These are phyloP conservation scores for Penicillium oxalicum DNA, from an alignment of 2,329 filamentous ascomycete genomes.

Conservation along the genomic window DNA sequence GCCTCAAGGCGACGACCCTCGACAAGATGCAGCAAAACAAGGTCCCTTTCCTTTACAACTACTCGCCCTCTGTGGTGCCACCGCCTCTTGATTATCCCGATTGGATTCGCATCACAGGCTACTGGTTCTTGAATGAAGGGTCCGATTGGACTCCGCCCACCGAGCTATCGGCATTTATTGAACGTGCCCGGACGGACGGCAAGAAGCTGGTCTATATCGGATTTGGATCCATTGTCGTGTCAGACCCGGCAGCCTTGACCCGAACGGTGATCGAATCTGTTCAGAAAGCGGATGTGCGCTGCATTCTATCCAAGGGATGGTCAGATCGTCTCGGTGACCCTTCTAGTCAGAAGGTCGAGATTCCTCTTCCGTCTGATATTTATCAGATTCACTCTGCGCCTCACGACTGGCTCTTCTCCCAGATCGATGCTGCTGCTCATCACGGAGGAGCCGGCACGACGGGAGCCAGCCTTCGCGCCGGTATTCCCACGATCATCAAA, in stretches of 20 bases:
- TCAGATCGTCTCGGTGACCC: conserved; percentile 70
- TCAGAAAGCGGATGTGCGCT: conserved; percentile 82
- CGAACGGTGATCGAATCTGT: conserved; percentile 91
- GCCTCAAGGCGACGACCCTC: conserved; percentile 71
- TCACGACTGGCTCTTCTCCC: conserved; percentile 92
- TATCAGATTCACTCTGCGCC: conserved; percentile 83
- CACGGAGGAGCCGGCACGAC: conserved; percentile 95
- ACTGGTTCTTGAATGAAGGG: conserved; percentile 90
- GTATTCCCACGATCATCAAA: conserved; percentile 87
- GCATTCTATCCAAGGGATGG: conserved; percentile 95
- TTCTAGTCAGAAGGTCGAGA: conserved; percentile 54
- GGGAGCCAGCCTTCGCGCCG: conserved; percentile 82
- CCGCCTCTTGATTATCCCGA: conserved; percentile 93
- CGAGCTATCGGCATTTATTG: conserved; percentile 75
- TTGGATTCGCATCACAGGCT: conserved; percentile 95
- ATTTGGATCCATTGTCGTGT: conserved; percentile 92
- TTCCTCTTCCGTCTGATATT: conserved; percentile 72
- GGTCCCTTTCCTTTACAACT: conserved; percentile 98
- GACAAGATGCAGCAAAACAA: conserved; percentile 94
- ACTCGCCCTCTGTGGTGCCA: conserved; percentile 87
- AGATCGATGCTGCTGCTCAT: conserved; percentile 90
- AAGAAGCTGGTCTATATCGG: conserved; percentile 97
- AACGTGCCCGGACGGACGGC: conserved; percentile 68
- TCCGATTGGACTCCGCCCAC: conserved; percentile 64
- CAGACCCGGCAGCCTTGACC: conserved; percentile 81